Evolutionary conservation across 164 flowering plant species (phyloP).

Genomic region (Annona cherimola): DNA sequence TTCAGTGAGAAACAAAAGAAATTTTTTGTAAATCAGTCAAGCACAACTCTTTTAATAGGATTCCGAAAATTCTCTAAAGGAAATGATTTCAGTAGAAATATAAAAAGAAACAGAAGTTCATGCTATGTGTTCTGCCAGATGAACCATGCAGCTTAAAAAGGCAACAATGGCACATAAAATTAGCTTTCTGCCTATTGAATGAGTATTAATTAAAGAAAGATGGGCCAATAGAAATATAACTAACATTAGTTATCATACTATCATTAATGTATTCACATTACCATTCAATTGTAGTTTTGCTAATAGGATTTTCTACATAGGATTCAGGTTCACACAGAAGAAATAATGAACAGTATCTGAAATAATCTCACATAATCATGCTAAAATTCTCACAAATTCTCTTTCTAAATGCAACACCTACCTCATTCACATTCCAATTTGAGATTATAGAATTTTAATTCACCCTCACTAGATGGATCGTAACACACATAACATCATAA

Average conservation of each 20-base stretch:
- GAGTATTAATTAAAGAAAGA: neutral
- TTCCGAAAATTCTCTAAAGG: neutral
- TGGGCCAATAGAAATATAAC: neutral
- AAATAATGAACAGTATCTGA: no score
- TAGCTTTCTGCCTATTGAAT: neutral
- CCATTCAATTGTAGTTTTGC: neutral
- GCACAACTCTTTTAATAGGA: neutral
- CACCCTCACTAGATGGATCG: no score
- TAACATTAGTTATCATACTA: neutral
- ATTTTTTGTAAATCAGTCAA: neutral
- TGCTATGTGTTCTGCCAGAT: neutral
- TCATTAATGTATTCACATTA: neutral
- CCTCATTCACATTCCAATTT: no score
- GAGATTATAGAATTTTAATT: no score
- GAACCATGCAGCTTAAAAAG: no score
- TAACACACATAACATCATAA: no score
- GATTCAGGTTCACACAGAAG: neutral
- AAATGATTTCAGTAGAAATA: neutral
- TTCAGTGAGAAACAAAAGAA: no score
- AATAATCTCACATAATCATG: no score
- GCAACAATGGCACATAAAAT: neutral
- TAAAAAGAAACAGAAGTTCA: neutral
- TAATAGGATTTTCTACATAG: neutral
- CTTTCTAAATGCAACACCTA: no score
- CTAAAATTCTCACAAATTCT: no score